Conservation (phyloP, 257 asterid genomes). For the Capsicum baccatum region DNA sequence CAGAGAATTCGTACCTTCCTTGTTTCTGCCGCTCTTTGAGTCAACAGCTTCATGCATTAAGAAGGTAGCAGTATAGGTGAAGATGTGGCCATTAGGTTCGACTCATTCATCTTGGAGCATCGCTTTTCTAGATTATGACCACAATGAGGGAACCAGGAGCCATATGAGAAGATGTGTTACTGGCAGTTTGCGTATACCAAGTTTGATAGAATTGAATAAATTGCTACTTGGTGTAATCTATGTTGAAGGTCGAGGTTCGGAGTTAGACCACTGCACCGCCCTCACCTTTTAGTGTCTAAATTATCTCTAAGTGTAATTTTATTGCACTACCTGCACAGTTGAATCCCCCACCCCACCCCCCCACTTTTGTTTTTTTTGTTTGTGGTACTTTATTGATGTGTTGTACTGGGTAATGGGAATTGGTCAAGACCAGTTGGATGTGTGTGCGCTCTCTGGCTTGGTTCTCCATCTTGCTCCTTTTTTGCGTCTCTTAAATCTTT, state of each 20-base stretch:
- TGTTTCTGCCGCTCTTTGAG: conserved; percentile 55
- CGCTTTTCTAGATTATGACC: neutral
- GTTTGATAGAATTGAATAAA: neutral
- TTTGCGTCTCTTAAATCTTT: no score
- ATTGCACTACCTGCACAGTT: neutral
- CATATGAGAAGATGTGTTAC: neutral
- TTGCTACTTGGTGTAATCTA: neutral
- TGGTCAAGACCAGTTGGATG: no score
- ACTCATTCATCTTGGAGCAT: neutral
- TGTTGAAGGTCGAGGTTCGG: neutral
- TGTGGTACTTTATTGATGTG: no score
- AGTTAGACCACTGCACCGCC: neutral
- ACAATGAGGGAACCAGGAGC: neutral
- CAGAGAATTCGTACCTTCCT: conserved; percentile 68
- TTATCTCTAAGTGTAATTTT: neutral
- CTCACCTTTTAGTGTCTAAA: neutral
- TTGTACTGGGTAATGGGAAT: no score
- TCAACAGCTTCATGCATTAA: conserved; percentile 25
- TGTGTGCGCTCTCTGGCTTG: no score
- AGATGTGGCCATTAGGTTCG: neutral
- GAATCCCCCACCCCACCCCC: neutral
- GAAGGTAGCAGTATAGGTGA: neutral
- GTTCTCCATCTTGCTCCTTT: no score
- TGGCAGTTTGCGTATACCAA: conserved; percentile 20
- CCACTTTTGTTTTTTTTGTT: no score